phyloP scores from a whole-genome alignment of 805 yeast species.

The Schwanniomyces sp. region DNA sequence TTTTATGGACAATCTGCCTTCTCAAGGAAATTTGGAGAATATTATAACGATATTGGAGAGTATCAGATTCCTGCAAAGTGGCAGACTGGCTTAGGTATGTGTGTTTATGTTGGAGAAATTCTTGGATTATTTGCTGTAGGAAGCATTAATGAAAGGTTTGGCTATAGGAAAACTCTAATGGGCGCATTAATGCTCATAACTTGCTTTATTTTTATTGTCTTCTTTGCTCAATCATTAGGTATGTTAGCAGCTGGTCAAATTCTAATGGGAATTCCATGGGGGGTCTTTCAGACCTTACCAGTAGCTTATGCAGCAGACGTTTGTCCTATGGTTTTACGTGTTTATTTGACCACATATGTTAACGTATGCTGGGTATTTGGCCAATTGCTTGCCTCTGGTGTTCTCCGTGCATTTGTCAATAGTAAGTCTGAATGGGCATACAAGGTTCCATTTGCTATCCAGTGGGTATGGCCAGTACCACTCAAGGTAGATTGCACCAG shows the following conservation, averaged over 20 bases:
- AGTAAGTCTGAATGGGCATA: slow-evolving; percentile 29
- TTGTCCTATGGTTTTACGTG: slow-evolving; percentile 40
- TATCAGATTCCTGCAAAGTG: slow-evolving; percentile 35
- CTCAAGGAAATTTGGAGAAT: slow-evolving; percentile 28
- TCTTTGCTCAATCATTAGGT: slow-evolving; percentile 35
- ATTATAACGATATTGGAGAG: slow-evolving; percentile 16
- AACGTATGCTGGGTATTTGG: slow-evolving; percentile 41
- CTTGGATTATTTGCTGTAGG: slow-evolving; percentile 47
- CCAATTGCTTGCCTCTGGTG: slow-evolving; percentile 42
- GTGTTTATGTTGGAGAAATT: slow-evolving; percentile 34
- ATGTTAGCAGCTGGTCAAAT: slow-evolving; percentile 44
- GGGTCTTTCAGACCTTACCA: slow-evolving; percentile 40
- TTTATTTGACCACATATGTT: slow-evolving; percentile 38
- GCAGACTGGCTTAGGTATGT: slow-evolving; percentile 37
- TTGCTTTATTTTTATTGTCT: slow-evolving; percentile 37
- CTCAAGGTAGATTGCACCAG: slow-evolving; percentile 42
- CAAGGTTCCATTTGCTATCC: slow-evolving; percentile 40
- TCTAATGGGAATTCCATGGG: slow-evolving; percentile 45
- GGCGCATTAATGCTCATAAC: slow-evolving; percentile 23
- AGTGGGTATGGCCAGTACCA: slow-evolving; percentile 41
- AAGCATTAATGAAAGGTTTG: slow-evolving; percentile 40
- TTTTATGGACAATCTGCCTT: slow-evolving; percentile 38
- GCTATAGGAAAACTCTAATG: slow-evolving; percentile 38
- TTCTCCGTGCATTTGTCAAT: slow-evolving; percentile 34
- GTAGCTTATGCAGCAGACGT: slow-evolving; percentile 45